Conservation (phyloP, 108 stramenopile genomes). For the Aureococcus anophagefferens region DNA sequence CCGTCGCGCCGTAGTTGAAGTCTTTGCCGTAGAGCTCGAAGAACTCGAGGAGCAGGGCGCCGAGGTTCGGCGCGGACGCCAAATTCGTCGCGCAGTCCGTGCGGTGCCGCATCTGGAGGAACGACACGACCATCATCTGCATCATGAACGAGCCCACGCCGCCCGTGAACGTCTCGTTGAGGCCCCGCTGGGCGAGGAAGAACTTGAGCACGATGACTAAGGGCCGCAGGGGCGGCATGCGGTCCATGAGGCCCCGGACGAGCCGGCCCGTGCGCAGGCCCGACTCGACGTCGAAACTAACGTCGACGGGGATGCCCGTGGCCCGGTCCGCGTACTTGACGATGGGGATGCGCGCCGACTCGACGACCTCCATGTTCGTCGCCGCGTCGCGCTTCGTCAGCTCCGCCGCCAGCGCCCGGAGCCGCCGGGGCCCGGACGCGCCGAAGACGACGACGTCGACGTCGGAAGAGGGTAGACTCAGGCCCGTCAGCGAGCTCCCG, state of each 20-base stretch:
- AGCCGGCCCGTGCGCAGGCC: constrained; percentile 65
- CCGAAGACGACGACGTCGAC: constrained; percentile 15
- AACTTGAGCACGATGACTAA: constrained; percentile 84
- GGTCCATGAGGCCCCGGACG: constrained; percentile 60
- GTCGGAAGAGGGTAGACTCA: constrained; percentile 18
- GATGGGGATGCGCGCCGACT: constrained; percentile 75
- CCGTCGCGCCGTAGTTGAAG: too few relatives aligned
- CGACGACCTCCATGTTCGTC: constrained; percentile 75
- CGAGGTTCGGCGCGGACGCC: constrained; percentile 47
- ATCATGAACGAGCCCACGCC: constrained; percentile 84
- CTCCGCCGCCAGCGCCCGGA: not conserved
- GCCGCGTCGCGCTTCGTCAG: constrained; percentile 17
- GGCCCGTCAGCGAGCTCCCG: constrained; percentile 30
- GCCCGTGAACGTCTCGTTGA: constrained; percentile 87
- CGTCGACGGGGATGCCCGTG: constrained; percentile 65
- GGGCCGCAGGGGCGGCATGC: constrained; percentile 74
- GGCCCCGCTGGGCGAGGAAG: constrained; percentile 71
- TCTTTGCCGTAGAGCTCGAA: constrained; percentile 77
- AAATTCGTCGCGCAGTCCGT: constrained; percentile 18
- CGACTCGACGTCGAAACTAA: constrained; percentile 67
- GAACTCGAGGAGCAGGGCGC: constrained; percentile 73
- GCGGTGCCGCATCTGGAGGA: constrained; percentile 66
- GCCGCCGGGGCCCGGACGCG: not conserved
- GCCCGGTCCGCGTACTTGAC: constrained; percentile 80
- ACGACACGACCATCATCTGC: constrained; percentile 75